A percentile compares a stretch with the other conserved stretches of the same genome.
Conservation (phyloP, 345 rosid species). For the Pistacia vera region DNA sequence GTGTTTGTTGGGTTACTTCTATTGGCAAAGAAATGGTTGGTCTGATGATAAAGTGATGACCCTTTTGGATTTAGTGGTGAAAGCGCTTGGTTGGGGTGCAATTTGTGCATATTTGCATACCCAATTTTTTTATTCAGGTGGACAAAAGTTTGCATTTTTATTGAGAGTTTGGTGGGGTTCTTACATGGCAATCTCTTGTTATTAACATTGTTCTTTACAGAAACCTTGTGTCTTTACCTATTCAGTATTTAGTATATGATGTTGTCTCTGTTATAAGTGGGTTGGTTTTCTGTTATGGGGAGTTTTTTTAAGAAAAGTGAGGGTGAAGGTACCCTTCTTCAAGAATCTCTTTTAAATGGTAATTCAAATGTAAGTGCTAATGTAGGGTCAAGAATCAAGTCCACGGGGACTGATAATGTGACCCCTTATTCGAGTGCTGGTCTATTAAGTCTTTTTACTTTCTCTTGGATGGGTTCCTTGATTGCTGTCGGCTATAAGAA, state of each 20-base stretch:
- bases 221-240: conserved; percentile 26
- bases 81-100: too few species aligned
- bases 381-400: conserved; percentile 26
- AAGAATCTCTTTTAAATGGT: conserved; percentile 54
- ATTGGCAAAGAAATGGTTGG: too few species aligned
- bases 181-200: too few species aligned
- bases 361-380: conserved; percentile 18
- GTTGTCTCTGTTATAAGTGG: conserved; percentile 46
- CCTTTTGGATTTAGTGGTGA: too few species aligned
- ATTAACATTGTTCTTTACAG: too few species aligned
- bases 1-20: too few species aligned
- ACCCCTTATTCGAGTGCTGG: conserved; percentile 54
- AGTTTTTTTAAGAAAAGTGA: conserved; percentile 36
- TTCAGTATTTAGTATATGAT: conserved; percentile 48
- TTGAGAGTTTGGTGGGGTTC: too few species aligned
- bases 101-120: too few species aligned
- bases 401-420: conserved; percentile 36
- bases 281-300: conserved; percentile 56
- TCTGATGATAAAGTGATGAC: too few species aligned
- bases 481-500: conserved; percentile 62
- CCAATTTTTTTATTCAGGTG: too few species aligned
- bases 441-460: conserved; percentile 45
- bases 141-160: too few species aligned
- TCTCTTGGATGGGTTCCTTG: conserved; percentile 68
- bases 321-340: conserved; percentile 31